Evolutionary conservation across 225 moss, liverwort and hornwort genomes (phyloP).

Genomic region (Physcomitrellopsis africana): DNA sequence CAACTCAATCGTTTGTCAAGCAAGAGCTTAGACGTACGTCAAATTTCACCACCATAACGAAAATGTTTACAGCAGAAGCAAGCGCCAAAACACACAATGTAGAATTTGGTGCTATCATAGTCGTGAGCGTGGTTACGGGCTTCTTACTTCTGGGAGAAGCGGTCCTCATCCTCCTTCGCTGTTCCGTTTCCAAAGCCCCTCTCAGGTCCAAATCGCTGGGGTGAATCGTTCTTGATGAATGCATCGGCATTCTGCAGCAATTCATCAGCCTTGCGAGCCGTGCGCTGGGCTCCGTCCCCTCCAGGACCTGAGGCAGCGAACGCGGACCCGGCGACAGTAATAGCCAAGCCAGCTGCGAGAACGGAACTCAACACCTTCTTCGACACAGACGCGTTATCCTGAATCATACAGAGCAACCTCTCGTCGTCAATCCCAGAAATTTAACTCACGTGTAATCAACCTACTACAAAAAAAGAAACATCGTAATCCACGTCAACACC

Average conservation of each 20-base stretch:
- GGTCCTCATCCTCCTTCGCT: conserved; percentile 19
- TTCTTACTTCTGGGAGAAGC: conserved; percentile 54
- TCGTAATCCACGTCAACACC: too few relatives aligned
- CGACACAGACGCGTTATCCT: conserved; percentile 32
- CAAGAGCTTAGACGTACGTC: too few relatives aligned
- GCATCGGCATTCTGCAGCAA: conserved; percentile 45
- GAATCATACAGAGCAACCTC: not conserved
- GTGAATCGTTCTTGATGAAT: conserved; percentile 57
- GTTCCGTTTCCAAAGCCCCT: conserved; percentile 38
- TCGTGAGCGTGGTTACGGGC: not conserved
- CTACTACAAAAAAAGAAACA: not conserved
- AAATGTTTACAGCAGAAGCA: too few relatives aligned
- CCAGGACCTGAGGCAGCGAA: conserved; percentile 49
- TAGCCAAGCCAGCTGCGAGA: conserved; percentile 49
- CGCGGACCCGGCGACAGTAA: conserved; percentile 49
- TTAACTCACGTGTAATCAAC: not conserved
- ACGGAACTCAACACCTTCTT: conserved; percentile 44
- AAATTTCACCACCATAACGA: too few relatives aligned
- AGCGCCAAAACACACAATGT: too few relatives aligned
- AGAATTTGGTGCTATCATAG: too few relatives aligned
- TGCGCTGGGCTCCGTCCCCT: conserved; percentile 43
- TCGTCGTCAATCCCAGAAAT: too few relatives aligned
- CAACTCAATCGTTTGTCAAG: too few relatives aligned
- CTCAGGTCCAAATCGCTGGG: conserved; percentile 48
- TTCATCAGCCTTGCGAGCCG: conserved; percentile 52